Percentiles rank a stretch among this genome's conserved stretches.
These are phyloP conservation scores for Alisma plantagoaquatica DNA, from an alignment of 106 monocot species.

Conservation along the genomic window DNA sequence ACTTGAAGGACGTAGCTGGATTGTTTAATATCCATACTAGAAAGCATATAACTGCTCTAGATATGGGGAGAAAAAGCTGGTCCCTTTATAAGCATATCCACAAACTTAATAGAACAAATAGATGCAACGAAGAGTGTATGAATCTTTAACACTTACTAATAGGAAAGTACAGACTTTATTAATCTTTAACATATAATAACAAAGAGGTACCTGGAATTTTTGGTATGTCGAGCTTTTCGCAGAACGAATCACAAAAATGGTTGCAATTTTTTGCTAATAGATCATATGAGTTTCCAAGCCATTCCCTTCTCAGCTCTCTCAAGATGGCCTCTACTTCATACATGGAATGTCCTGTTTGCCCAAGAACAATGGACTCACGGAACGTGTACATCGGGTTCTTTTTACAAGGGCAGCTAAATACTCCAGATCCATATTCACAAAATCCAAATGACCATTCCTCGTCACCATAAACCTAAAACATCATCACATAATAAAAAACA, in stretches of 20 bases:
- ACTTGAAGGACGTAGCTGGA: no score
- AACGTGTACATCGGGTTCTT: constrained; percentile 97
- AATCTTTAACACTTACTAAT: no score
- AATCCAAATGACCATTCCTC: constrained; percentile 99
- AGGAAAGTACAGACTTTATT: no score
- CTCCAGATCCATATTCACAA: constrained; percentile 78
- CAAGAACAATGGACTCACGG: constrained; percentile 67
- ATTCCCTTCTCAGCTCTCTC: constrained; percentile 72
- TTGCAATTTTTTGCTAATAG: constrained; percentile 88
- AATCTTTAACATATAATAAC: neutral
- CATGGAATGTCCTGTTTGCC: constrained; percentile 56
- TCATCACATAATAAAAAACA: constrained; percentile 1
- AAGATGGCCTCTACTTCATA: constrained; percentile 66
- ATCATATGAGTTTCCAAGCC: constrained; percentile 87
- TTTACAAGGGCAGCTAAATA: constrained; percentile 76
- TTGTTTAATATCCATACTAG: no score
- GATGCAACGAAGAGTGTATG: no score
- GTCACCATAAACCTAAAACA: constrained; percentile 68
- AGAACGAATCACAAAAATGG: constrained; percentile 83
- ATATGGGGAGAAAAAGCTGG: no score
- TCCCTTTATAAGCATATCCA: no score
- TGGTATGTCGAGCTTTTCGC: constrained; percentile 64
- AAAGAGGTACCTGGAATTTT: constrained; percentile 66
- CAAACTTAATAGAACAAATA: no score
- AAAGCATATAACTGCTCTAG: no score